Evolutionary conservation across 257 asterid genomes (phyloP).

Genomic region (Solanum paucissectum): DNA sequence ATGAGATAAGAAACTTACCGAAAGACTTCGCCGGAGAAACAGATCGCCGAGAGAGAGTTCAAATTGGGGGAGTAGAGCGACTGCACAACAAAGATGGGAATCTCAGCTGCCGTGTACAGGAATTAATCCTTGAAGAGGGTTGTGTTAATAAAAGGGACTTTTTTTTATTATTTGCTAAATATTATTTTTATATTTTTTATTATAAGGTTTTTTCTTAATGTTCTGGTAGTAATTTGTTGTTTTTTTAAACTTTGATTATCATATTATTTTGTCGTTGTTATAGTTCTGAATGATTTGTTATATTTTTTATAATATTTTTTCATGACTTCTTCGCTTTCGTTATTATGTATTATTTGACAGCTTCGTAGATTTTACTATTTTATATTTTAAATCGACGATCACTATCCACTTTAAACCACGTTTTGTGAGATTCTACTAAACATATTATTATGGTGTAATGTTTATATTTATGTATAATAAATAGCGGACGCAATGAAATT

Average conservation of each 20-base stretch:
- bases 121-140: not conserved
- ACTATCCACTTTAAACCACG: not conserved
- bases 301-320: fast-evolving
- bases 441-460: no score
- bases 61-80: not conserved
- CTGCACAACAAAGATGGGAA: not conserved
- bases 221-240: not conserved
- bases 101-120: not conserved
- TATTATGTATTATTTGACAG: no score
- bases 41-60: not conserved
- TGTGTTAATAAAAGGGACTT: not conserved
- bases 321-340: no score
- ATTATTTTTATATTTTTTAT: not conserved
- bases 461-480: not conserved
- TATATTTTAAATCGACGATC: no score
- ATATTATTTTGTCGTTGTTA: not conserved
- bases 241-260: not conserved
- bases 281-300: no score
- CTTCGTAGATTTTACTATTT: no score
- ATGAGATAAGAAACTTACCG: not conserved
- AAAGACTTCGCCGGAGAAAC: not conserved
- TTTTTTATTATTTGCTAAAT: not conserved
- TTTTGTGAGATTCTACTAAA: no score
- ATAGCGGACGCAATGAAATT: not conserved
- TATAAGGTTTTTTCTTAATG: not conserved